Evolutionary conservation across 306 rosid species (phyloP), one percentile per base, ranked within the genome.

Genomic region (Abrus precatorius): DNA sequence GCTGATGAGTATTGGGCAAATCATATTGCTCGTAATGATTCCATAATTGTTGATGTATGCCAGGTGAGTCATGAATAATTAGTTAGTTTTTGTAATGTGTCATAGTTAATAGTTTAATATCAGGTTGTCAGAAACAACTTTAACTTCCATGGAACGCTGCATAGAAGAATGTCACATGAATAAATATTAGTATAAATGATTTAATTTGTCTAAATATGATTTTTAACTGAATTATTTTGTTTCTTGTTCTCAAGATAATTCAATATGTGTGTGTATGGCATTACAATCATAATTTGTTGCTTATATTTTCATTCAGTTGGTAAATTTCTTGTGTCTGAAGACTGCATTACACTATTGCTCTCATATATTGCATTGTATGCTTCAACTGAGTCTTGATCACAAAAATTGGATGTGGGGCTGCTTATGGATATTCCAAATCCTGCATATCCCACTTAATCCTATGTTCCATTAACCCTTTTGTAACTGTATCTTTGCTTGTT

Each of bases 1-100:
- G 97, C 99, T 28, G 99, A 95, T 74, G 99, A 93, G 85, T 91
- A 95, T 86, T 95, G 99, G 98, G 96, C 98, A 32, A 95, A 95
- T 84, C 99, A 95, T 86, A 95, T 91, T 87, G 92, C 99, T 55
- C 99, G 98, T 47, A 95, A 95, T 85, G 99, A 95, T 83, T 95
- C 99, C 61, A 95, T 95, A 73, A 95, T 95, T 75, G 99, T 95
- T 65, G 99, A 95, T 77, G 98, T 95, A 67, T 95, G 98, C 86
- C 99, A 95, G 89, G 99, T 95, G 84, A 88, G 94, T 89, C 79
- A 62, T 27, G 28, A 69, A 41, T 63, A 47, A 75, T 29, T 36
- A 48, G 62, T 48, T 5, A 62, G 41, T 49, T 65, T 67, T 60
- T 6, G 47, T 57, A 28, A 2, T 57, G 41, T 43, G 59, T 69